phyloP scores from a whole-genome alignment of 192 early-diverging fungal species.

The Entomortierella lignicola region DNA sequence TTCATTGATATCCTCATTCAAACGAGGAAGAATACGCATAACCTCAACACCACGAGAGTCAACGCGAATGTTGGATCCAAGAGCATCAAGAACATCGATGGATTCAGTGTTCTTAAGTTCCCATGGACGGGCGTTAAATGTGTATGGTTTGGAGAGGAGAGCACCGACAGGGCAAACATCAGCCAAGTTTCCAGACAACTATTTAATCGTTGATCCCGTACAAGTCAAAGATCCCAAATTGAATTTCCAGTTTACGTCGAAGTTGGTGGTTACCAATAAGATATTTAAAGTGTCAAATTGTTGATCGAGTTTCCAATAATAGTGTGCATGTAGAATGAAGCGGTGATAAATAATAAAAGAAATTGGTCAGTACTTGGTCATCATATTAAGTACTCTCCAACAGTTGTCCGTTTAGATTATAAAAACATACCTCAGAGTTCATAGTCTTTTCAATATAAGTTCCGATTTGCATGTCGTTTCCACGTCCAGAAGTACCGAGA shows the following conservation, averaged over 20 bases:
- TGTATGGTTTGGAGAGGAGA: constrained; percentile 96
- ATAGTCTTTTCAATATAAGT: constrained; percentile 94
- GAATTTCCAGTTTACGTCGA: neutral
- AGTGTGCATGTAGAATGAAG: too few relatives aligned
- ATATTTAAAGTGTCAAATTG: too few relatives aligned
- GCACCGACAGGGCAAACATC: constrained; percentile 99
- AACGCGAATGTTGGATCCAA: constrained; percentile 95
- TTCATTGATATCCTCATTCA: constrained; percentile 98
- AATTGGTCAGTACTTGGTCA: too few relatives aligned
- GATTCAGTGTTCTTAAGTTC: constrained; percentile 96
- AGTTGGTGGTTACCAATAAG: too few relatives aligned
- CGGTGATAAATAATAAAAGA: too few relatives aligned
- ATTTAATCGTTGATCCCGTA: neutral
- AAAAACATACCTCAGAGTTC: constrained; percentile 71
- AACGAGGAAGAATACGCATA: constrained; percentile 93
- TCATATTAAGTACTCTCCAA: too few relatives aligned
- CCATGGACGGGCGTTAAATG: constrained; percentile 95
- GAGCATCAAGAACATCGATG: constrained; percentile 94
- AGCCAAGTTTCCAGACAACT: constrained; percentile 96
- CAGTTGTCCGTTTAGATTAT: too few relatives aligned
- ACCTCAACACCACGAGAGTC: constrained; percentile 97
- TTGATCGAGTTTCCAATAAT: too few relatives aligned
- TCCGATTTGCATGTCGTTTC: constrained; percentile 98
- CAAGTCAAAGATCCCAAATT: too few relatives aligned
- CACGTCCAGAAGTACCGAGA: constrained; percentile 94